Percentiles rank a stretch among this genome's conserved stretches.
These are phyloP conservation scores for Cercophora newfieldiana DNA, from an alignment of 495 filamentous ascomycete genomes.

Conservation along the genomic window DNA sequence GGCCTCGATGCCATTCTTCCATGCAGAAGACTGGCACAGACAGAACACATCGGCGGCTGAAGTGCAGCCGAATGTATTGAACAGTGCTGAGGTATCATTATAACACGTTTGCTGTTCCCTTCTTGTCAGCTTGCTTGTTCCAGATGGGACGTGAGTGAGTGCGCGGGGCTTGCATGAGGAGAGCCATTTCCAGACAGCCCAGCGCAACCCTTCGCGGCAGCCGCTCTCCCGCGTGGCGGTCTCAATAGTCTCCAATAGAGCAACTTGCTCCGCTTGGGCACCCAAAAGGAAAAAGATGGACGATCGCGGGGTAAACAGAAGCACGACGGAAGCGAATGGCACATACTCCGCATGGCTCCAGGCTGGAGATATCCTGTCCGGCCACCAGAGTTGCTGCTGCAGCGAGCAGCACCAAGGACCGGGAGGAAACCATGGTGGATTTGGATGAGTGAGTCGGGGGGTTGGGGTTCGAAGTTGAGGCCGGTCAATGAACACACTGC, in stretches of 20 bases:
- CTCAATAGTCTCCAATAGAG: conserved; percentile 14
- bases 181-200: conserved; percentile 4
- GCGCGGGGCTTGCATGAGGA: conserved; percentile 11
- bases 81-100: conserved; percentile 12
- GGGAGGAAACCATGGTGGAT: conserved; percentile 27
- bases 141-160: background rate
- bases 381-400: conserved; percentile 23
- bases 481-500: background rate
- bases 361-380: conserved; percentile 27
- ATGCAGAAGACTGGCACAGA: conserved; percentile 30
- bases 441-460: background rate
- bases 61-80: conserved; percentile 21
- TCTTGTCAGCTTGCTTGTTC: conserved; percentile 19
- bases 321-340: background rate
- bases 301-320: background rate
- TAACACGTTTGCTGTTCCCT: conserved; percentile 27
- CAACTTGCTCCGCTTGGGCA: conserved; percentile 1
- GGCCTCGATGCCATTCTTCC: conserved; percentile 18
- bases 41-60: conserved; percentile 23
- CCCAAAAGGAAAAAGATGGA: background rate
- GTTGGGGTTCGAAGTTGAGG: background rate
- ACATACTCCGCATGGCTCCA: conserved; percentile 33
- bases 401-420: conserved; percentile 24
- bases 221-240: background rate
- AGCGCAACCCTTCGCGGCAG: conserved; percentile 13